Conservation (phyloP, 208 protist genomes). For the Trypanosoma theileri region DNA sequence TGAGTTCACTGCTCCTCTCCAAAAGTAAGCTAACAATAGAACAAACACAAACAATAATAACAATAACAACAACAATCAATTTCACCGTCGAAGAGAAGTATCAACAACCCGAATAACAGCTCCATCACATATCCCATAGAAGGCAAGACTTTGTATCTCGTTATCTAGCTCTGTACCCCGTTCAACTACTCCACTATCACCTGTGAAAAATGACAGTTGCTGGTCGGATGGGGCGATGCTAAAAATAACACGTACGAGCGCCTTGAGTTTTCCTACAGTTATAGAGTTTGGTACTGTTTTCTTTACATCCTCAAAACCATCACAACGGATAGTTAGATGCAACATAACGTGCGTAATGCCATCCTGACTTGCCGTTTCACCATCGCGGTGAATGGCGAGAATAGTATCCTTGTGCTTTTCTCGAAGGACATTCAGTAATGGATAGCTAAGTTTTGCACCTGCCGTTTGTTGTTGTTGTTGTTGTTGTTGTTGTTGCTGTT, state of each 20-base stretch:
- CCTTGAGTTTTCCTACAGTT: constrained; percentile 79
- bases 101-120: constrained; percentile 68
- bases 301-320: constrained; percentile 27
- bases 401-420: constrained; percentile 88
- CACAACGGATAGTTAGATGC: constrained; percentile 54
- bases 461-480: neutral
- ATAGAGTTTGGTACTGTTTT: constrained; percentile 75
- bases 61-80: neutral
- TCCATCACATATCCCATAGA: constrained; percentile 75
- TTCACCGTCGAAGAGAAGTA: constrained; percentile 45
- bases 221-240: constrained; percentile 65
- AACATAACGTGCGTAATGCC: constrained; percentile 69
- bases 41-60: neutral
- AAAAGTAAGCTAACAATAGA: no score
- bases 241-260: constrained; percentile 68
- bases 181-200: constrained; percentile 64
- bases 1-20: no score
- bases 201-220: constrained; percentile 59
- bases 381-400: constrained; percentile 72
- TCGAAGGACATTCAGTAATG: constrained; percentile 50
- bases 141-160: constrained; percentile 70
- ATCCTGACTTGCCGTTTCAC: constrained; percentile 63
- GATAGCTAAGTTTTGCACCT: constrained; percentile 34
- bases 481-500: constrained; percentile 13
- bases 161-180: constrained; percentile 54